Evolutionary conservation across 192 early-diverging fungal genomes (phyloP).

Genomic region (Powellomyces hirtus): DNA sequence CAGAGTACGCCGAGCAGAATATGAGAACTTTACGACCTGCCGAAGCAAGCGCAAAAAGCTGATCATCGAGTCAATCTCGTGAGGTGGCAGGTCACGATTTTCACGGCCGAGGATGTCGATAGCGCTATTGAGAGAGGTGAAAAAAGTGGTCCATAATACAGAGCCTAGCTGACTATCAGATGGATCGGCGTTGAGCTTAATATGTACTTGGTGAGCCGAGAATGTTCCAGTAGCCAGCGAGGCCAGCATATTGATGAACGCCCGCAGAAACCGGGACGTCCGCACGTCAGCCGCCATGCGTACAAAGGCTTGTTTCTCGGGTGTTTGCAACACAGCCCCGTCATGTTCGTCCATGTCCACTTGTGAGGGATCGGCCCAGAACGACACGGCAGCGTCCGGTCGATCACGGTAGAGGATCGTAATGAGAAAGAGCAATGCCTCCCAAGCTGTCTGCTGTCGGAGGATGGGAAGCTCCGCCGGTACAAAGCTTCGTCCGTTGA

Average conservation of each 20-base stretch:
- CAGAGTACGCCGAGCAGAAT: constrained; percentile 62
- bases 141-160: constrained; percentile 69
- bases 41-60: constrained; percentile 75
- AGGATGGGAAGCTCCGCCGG: background rate
- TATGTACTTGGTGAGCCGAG: constrained; percentile 59
- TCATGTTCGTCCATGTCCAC: background rate
- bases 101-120: constrained; percentile 32
- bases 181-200: constrained; percentile 49
- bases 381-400: constrained; percentile 58
- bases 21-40: constrained; percentile 76
- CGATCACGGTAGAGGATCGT: constrained; percentile 71
- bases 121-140: constrained; percentile 72
- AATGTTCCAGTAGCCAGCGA: constrained; percentile 75
- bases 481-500: background rate
- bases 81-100: constrained; percentile 59
- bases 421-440: constrained; percentile 71
- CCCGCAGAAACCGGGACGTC: constrained; percentile 31
- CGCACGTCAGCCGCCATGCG: constrained; percentile 45
- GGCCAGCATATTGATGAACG: constrained; percentile 80
- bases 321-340: background rate
- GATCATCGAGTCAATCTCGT: constrained; percentile 71
- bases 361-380: constrained; percentile 39
- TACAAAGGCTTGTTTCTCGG: constrained; percentile 47
- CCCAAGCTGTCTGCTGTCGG: constrained; percentile 35
- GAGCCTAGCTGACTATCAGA: constrained; percentile 18